These are phyloP conservation scores for Exophiala viscosa DNA, from an alignment of 2,329 filamentous ascomycete genomes.

Conservation along the genomic window DNA sequence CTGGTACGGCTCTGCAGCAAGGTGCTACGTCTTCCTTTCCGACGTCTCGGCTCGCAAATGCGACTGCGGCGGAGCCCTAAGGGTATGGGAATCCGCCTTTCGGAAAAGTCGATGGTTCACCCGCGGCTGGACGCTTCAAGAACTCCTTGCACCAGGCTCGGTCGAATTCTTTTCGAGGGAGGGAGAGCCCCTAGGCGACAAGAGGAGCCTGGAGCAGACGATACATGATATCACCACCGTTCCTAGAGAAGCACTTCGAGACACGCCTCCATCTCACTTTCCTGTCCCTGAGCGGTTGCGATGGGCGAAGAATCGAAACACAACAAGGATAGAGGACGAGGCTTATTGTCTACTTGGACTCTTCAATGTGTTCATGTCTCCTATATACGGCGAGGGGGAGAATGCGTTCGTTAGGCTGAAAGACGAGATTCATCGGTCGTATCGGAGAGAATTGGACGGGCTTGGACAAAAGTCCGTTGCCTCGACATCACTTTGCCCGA, in stretches of 20 bases:
- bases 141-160: constrained; percentile 27
- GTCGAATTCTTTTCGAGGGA: constrained; percentile 32
- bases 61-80: constrained; percentile 9
- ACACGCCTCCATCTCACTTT: constrained; percentile 19
- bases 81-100: constrained; percentile 11
- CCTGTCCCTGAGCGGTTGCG: constrained; percentile 27
- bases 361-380: constrained; percentile 24
- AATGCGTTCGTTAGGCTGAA: constrained; percentile 15
- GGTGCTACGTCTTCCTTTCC: constrained; percentile 19
- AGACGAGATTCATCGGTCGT: constrained; percentile 8
- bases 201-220: constrained; percentile 23
- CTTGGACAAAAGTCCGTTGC: not conserved
- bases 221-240: constrained; percentile 30
- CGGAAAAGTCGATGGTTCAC: constrained; percentile 20
- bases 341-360: constrained; percentile 30
- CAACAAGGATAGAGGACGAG: constrained; percentile 27
- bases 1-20: constrained; percentile 26
- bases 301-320: constrained; percentile 27
- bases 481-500: not conserved
- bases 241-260: constrained; percentile 20
- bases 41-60: constrained; percentile 15
- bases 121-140: too few relatives aligned
- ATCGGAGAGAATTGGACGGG: constrained; percentile 1
- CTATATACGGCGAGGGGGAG: constrained; percentile 23
- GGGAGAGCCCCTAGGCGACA: constrained; percentile 27